Base-by-base conservation (phyloP, 441 rosid genomes). In the Arabidopsis hybrid region DNA sequence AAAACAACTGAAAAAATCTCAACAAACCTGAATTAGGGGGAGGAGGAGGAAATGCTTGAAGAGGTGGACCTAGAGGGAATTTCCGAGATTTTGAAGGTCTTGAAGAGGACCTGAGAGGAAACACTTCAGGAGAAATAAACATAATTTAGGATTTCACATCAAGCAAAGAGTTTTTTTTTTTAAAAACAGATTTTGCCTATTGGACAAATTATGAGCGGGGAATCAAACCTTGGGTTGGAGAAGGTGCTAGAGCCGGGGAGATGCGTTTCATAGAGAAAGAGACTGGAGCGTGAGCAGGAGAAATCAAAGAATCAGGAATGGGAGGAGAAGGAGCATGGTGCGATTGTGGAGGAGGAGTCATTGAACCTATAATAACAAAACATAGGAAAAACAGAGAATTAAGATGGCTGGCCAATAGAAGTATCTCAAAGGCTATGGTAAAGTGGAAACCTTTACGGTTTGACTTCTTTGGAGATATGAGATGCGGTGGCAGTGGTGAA, bases 21-120 rank as follows among this genome's bases (percentile, higher is more conserved):
- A 62, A 65, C 3, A 11, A 63, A 93, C 99, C 99, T 86, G 82
- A 85, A 83, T 88, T 95, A 61, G 98, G 98, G 75, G 99, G 99
- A 60, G 99, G 99, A 65, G 96, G 97, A 11, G 96, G 99, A 61
- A 95, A 84, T 65, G 91, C 80, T 42, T 61, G 90, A 52, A 90
- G 72, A 14, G 88, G 97, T 38, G 91, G 90, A 47, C 72, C 67
- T 38, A 75, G 81, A 42, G 89, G 88, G 84, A 71, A 72, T 65
- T 87, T 86, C 56, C 91, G 88, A 78, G 83, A 71, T 56, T 65
- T 71, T 36, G 80, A 51, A 66, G 73, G 85, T 79, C 77, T 82
- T 66, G 85, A 66, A 17, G 87, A 77, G 56, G 88, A 55, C 17
- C 79, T 74, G 67, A 71, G 82, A 80, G 82, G 79, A 73, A 69